phyloP scores from a whole-genome alignment of 176 grass and related monocot genomes.

The Tuctoria greenei region DNA sequence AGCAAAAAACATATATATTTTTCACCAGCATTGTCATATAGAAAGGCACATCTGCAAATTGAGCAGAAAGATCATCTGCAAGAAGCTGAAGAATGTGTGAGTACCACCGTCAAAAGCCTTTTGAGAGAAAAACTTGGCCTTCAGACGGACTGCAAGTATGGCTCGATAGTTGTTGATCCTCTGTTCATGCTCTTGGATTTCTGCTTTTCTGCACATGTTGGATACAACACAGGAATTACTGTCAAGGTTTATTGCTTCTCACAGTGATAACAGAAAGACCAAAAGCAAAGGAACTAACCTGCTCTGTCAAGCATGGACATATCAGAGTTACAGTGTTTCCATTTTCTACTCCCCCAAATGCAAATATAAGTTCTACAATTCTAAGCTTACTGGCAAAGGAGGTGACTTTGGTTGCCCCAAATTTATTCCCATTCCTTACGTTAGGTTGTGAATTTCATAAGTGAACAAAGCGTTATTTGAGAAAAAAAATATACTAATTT shows the following conservation, averaged over 20 bases:
- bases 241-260: slow-evolving; percentile 10
- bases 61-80: slow-evolving; percentile 17
- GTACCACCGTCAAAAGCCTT: slow-evolving; percentile 67
- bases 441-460: not conserved
- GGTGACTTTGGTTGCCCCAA: not conserved
- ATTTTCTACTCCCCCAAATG: slow-evolving; percentile 16
- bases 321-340: slow-evolving; percentile 9
- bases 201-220: slow-evolving; percentile 44
- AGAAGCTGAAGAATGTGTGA: slow-evolving; percentile 1
- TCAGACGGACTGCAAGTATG: slow-evolving; percentile 57
- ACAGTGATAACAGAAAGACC: not conserved
- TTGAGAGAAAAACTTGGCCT: slow-evolving; percentile 70
- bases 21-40: not conserved
- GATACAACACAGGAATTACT: not conserved
- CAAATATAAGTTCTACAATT: not conserved
- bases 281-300: slow-evolving; percentile 20
- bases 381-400: not conserved
- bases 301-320: slow-evolving; percentile 6
- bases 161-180: slow-evolving; percentile 54
- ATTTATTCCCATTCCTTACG: not conserved
- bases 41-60: slow-evolving; percentile 27
- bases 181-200: slow-evolving; percentile 44
- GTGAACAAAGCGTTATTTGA: not conserved
- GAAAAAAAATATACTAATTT: not conserved
- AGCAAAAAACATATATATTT: not conserved